These are phyloP conservation scores for Taiozyma sp. DNA, from an alignment of 1,139 yeast species.

Conservation along the genomic window DNA sequence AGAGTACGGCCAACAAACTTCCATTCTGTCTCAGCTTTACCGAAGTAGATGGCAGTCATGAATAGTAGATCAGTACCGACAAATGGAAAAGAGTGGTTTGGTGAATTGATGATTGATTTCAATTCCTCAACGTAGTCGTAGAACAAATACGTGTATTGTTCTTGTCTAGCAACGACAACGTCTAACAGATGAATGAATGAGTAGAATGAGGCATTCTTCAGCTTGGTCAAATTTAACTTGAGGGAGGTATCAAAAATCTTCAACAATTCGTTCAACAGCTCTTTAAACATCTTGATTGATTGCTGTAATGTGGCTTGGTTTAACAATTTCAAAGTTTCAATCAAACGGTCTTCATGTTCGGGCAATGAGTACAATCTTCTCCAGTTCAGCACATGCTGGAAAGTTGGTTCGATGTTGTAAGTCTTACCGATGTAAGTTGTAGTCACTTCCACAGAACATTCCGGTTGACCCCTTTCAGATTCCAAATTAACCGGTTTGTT, in stretches of 20 bases:
- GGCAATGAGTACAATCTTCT: constrained; percentile 33
- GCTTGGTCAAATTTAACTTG: constrained; percentile 13
- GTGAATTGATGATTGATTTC: neutral
- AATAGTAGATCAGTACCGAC: constrained; percentile 48
- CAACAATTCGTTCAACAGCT: constrained; percentile 39
- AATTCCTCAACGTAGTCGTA: constrained; percentile 37
- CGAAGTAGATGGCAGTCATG: constrained; percentile 41
- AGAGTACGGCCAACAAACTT: constrained; percentile 56
- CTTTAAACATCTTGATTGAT: constrained; percentile 50
- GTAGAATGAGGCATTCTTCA: constrained; percentile 37
- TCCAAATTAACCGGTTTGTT: constrained; percentile 24
- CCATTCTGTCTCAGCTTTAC: constrained; percentile 52
- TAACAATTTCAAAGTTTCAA: constrained; percentile 38
- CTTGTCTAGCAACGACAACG: constrained; percentile 60
- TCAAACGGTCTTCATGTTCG: constrained; percentile 24
- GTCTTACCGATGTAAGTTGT: constrained; percentile 68
- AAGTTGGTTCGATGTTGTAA: constrained; percentile 54
- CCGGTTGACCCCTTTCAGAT: constrained; percentile 27
- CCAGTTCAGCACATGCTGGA: constrained; percentile 55
- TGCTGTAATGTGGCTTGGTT: constrained; percentile 37
- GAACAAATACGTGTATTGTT: constrained; percentile 52
- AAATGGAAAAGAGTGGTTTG: constrained; percentile 31
- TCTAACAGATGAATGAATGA: constrained; percentile 57
- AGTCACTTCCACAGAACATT: constrained; percentile 51
- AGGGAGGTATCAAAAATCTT: constrained; percentile 31